Conservation (phyloP, 257 asterid genomes). For the Plantago elongata region DNA sequence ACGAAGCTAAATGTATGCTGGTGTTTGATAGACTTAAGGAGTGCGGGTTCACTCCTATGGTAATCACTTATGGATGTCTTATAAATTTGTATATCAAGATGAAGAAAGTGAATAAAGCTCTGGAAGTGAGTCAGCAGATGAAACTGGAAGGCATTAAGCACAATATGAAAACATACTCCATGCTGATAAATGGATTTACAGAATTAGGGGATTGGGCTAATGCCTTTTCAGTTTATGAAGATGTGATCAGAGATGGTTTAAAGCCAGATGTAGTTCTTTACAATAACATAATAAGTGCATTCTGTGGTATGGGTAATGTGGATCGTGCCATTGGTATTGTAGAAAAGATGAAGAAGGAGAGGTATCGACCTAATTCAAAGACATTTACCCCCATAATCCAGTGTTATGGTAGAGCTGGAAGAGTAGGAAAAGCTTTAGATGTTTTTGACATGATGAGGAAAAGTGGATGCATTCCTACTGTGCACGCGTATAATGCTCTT, state of each 20-base stretch:
- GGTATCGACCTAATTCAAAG: conserved; percentile 70
- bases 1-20: conserved; percentile 75
- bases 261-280: conserved; percentile 91
- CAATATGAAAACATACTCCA: conserved; percentile 93
- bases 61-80: conserved; percentile 89
- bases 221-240: conserved; percentile 91
- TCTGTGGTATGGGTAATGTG: conserved; percentile 92
- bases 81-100: conserved; percentile 80
- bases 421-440: conserved; percentile 57
- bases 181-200: conserved; percentile 90
- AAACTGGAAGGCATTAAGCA: conserved; percentile 66
- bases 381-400: conserved; percentile 94
- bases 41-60: conserved; percentile 82
- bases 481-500: conserved; percentile 77
- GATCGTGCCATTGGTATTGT: conserved; percentile 85
- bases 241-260: conserved; percentile 67
- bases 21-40: conserved; percentile 88
- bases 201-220: conserved; percentile 91
- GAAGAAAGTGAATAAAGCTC: conserved; percentile 77
- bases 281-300: conserved; percentile 76
- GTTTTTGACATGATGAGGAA: conserved; percentile 82
- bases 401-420: conserved; percentile 77
- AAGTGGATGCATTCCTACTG: conserved; percentile 89
- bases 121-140: conserved; percentile 80
- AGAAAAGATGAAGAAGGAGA: conserved; percentile 81